Base-by-base conservation (phyloP, 306 rosid species). In the Prunus armeniaca region DNA sequence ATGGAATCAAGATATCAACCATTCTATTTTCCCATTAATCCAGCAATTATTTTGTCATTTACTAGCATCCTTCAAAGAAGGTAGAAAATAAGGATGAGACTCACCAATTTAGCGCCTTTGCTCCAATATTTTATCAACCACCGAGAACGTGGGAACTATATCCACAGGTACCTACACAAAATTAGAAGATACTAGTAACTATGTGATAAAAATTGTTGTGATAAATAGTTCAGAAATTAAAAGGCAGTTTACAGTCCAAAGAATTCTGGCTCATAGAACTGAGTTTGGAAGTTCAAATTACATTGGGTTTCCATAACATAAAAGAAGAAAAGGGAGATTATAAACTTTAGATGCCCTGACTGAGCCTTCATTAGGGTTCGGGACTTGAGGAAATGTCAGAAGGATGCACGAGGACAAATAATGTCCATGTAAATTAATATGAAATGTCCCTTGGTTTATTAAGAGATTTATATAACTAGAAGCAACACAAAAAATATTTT, bases 161-260 rank as follows among this genome's bases (percentile, higher is more conserved):
- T 95, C 98, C 78, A 95, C 97, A 57, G 96, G 97, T 30, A 92
- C 97, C 98, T 95, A 79, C 30, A 75, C 20, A 55, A 43, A 5
- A 78, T 41, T 62, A 45, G 10, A 67, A 64, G 1, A 15, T 11
- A 18, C 12, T 9, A 51, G 19, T 38, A 4, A 30, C 14, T 19
- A 41, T 30, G 50, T 7, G 28, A 2, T 4, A 50, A 9, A 9
- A 38, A 6, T 38, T 15, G 24, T 24, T 32, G 49, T n/a, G 60
- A 52, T 57, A n/a, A 12, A n/a, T 28, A 19, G 51, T 64, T 72
- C 65, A 41, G n/a, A 76, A 62, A 30, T 27, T 50, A 49, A 9
- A 55, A 17, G 8, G 51, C 74, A 41, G 18, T 55, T 52, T 51
- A 43, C 51, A 56, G 6, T 12, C 54, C 50, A 43, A 45, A 25